Conservation (phyloP, 768 basidiomycete genomes). For the Paxillus involutus region DNA sequence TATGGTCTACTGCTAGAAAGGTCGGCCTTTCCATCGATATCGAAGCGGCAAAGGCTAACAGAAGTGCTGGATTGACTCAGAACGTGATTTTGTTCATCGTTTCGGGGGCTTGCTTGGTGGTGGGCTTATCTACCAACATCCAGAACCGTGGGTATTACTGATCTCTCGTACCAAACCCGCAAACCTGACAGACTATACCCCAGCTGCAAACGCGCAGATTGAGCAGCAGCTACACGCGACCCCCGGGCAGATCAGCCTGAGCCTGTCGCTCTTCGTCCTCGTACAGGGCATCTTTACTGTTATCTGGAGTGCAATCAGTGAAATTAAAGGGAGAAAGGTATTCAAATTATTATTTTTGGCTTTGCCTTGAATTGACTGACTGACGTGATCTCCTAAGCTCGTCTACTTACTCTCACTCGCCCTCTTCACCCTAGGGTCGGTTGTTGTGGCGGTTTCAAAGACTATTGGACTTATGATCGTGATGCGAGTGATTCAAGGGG, state of each 20-base stretch:
- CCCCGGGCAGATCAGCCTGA: conserved; percentile 61
- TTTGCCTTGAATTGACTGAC: too few relatives aligned
- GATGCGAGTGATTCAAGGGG: conserved; percentile 65
- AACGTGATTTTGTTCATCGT: conserved; percentile 19
- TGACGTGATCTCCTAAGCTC: conserved; percentile 29
- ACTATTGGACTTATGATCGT: conserved; percentile 60
- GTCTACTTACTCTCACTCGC: conserved; percentile 57
- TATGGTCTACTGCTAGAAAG: conserved; percentile 59
- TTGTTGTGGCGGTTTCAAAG: conserved; percentile 55
- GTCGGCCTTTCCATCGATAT: conserved; percentile 27
- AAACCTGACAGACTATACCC: background rate
- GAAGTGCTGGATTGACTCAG: conserved; percentile 4
- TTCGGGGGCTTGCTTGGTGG: conserved; percentile 29
- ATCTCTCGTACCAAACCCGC: background rate
- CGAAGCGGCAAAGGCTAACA: background rate
- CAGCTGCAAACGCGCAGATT: conserved; percentile 70
- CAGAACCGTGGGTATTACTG: conserved; percentile 27
- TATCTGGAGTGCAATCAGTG: conserved; percentile 32
- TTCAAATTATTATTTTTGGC: too few relatives aligned
- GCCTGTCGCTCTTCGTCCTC: conserved; percentile 69
- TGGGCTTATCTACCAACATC: conserved; percentile 26
- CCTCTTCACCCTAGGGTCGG: conserved; percentile 55
- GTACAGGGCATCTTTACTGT: conserved; percentile 56
- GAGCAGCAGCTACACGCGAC: conserved; percentile 61
- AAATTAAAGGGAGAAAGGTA: conserved; percentile 75